Percentiles rank a stretch among this genome's conserved stretches.
Conservation (phyloP, 108 stramenopile species). For the Nitzschia putrida region DNA sequence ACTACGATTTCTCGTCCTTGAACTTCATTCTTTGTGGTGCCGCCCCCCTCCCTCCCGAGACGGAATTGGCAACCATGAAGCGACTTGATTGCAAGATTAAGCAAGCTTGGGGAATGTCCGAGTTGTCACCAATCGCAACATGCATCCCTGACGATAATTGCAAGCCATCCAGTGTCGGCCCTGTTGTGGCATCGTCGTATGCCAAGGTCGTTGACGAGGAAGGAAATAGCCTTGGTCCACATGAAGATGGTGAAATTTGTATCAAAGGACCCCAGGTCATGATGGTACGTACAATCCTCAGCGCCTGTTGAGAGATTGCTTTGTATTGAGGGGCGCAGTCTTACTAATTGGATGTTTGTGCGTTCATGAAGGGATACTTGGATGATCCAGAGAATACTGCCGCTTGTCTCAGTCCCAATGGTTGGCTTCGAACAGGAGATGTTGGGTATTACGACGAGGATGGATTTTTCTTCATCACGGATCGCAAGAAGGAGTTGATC, state of each 20-base stretch:
- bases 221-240: slow-evolving; percentile 66
- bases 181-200: slow-evolving; percentile 61
- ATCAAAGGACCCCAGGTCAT: slow-evolving; percentile 85
- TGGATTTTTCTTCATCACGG: slow-evolving; percentile 85
- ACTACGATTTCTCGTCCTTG: slow-evolving; percentile 71
- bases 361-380: slow-evolving; percentile 64
- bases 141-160: slow-evolving; percentile 57
- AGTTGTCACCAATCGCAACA: slow-evolving; percentile 70
- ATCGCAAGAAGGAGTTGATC: slow-evolving; percentile 93
- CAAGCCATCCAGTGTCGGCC: slow-evolving; percentile 63
- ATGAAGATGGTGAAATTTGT: slow-evolving; percentile 78
- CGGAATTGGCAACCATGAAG: slow-evolving; percentile 59
- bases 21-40: slow-evolving; percentile 72
- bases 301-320: too few species aligned
- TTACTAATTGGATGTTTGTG: too few species aligned
- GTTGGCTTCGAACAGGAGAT: slow-evolving; percentile 90
- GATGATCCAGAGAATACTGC: slow-evolving; percentile 77
- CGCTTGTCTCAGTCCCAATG: slow-evolving; percentile 70
- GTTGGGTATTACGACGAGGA: slow-evolving; percentile 85
- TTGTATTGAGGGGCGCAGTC: too few species aligned
- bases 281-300: too few species aligned
- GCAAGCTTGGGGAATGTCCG: slow-evolving; percentile 93
- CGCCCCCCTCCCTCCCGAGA: slow-evolving; percentile 82
- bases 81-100: slow-evolving; percentile 66
- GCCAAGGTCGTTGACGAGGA: slow-evolving; percentile 79